phyloP scores from a whole-genome alignment of 2,329 filamentous ascomycete species.

The Esteya vermicola region DNA sequence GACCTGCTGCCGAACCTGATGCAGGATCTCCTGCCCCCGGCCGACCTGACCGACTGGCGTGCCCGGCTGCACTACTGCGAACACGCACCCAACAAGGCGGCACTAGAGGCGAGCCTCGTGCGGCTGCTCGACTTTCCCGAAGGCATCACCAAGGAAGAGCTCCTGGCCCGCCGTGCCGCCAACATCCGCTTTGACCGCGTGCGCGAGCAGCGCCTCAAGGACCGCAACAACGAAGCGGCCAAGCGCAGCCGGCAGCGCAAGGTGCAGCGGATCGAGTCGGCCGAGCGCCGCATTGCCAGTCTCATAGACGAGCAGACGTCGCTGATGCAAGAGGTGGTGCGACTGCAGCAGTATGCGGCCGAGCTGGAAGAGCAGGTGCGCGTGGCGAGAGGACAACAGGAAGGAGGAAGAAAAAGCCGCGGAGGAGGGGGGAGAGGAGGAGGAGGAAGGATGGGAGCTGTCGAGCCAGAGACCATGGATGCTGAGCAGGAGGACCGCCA shows the following conservation, averaged over 20 bases:
- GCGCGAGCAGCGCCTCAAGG: slow-evolving; percentile 11
- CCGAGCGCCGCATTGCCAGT: slow-evolving; percentile 5
- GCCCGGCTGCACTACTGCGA: slow-evolving; percentile 11
- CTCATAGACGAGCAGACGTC: slow-evolving; percentile 2
- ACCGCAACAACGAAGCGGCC: slow-evolving; percentile 13
- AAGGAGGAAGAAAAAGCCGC: no score
- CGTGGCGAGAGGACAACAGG: no score
- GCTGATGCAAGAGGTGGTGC: background rate
- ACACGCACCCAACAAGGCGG: slow-evolving; percentile 5
- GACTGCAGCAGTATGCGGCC: background rate
- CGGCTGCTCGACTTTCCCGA: slow-evolving; percentile 10
- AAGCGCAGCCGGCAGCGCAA: slow-evolving; percentile 13
- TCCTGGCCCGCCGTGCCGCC: slow-evolving; percentile 7
- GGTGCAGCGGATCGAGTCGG: slow-evolving; percentile 9
- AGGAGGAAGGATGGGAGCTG: no score
- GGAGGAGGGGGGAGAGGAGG: no score
- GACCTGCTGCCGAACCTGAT: no score
- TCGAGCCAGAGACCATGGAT: no score
- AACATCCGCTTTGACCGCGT: slow-evolving; percentile 11
- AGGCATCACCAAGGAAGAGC: slow-evolving; percentile 4
- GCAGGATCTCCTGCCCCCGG: background rate
- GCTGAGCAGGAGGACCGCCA: no score
- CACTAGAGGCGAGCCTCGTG: slow-evolving; percentile 8
- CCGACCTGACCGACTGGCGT: slow-evolving; percentile 7
- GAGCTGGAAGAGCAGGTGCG: background rate